Conservation (phyloP, 192 early-diverging fungal species). For the Helicostylum pulchrum region DNA sequence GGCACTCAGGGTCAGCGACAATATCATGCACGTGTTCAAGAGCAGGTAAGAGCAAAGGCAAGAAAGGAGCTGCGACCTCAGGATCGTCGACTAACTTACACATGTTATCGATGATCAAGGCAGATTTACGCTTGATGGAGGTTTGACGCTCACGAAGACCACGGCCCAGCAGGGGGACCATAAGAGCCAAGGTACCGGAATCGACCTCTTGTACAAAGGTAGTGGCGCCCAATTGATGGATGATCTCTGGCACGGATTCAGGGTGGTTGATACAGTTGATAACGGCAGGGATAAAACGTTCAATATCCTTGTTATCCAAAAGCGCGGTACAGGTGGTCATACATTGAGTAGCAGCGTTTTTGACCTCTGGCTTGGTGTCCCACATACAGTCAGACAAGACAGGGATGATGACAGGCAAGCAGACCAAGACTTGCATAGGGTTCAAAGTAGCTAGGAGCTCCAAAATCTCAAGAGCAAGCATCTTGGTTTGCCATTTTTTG, state of each 20-base stretch:
- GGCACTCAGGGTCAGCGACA: conserved; percentile 75
- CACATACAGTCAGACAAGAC: conserved; percentile 75
- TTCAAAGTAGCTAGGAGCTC: conserved; percentile 41
- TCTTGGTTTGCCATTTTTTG: conserved; percentile 77
- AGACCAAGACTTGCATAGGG: conserved; percentile 46
- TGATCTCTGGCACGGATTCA: conserved; percentile 73
- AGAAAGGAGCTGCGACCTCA: conserved; percentile 73
- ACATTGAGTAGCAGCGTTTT: conserved; percentile 56
- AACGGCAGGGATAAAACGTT: conserved; percentile 71
- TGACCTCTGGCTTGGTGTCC: conserved; percentile 79
- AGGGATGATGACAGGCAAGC: conserved; percentile 64
- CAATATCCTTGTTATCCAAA: conserved; percentile 79
- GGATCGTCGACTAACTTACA: conserved; percentile 86
- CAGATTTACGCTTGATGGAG: conserved; percentile 71
- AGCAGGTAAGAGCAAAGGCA: conserved; percentile 73
- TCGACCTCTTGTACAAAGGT: conserved; percentile 80
- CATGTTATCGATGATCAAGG: conserved; percentile 89
- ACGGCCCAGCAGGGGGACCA: conserved; percentile 74
- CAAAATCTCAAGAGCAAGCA: conserved; percentile 47
- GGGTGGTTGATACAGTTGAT: conserved; percentile 75
- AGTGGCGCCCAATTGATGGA: conserved; percentile 76
- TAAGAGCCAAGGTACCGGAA: conserved; percentile 73
- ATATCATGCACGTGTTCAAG: conserved; percentile 74
- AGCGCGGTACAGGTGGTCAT: conserved; percentile 66
- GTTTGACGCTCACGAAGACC: conserved; percentile 66